Conservation (phyloP, 108 stramenopile species). For the Cyclotella kingstonii region DNA sequence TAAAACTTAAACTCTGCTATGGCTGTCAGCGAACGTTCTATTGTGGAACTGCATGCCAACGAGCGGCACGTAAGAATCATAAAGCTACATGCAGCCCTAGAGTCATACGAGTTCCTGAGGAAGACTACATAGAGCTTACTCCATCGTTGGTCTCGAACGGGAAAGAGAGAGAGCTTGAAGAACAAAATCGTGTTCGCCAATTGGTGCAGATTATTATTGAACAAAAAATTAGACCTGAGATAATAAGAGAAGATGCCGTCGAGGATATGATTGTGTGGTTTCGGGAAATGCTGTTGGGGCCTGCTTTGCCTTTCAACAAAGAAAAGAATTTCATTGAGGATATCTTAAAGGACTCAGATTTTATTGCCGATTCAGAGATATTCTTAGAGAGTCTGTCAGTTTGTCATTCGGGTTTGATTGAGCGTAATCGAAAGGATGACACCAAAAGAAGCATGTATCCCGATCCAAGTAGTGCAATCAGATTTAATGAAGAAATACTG, state of each 20-base stretch:
- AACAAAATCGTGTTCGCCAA: neutral
- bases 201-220: conserved; percentile 6
- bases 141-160: neutral
- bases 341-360: conserved; percentile 19
- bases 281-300: conserved; percentile 25
- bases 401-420: conserved; percentile 16
- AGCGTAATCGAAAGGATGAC: conserved; percentile 29
- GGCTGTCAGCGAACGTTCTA: neutral
- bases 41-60: neutral
- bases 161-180: neutral
- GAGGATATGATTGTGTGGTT: conserved; percentile 1
- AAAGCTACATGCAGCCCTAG: neutral
- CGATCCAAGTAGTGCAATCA: neutral
- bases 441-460: conserved; percentile 28
- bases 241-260: conserved; percentile 21
- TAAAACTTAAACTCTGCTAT: neutral
- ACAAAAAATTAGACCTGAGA: conserved; percentile 28
- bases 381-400: conserved; percentile 21
- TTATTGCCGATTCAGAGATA: conserved; percentile 34
- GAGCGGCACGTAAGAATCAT: neutral
- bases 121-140: neutral
- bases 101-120: neutral
- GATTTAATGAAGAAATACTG: conserved; percentile 24
- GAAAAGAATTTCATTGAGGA: conserved; percentile 22
- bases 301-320: conserved; percentile 36